A percentile compares a stretch with the other conserved stretches of the same genome.
phyloP scores from a whole-genome alignment of 768 basidiomycete genomes.

The Dioszegia aurantiaca region DNA sequence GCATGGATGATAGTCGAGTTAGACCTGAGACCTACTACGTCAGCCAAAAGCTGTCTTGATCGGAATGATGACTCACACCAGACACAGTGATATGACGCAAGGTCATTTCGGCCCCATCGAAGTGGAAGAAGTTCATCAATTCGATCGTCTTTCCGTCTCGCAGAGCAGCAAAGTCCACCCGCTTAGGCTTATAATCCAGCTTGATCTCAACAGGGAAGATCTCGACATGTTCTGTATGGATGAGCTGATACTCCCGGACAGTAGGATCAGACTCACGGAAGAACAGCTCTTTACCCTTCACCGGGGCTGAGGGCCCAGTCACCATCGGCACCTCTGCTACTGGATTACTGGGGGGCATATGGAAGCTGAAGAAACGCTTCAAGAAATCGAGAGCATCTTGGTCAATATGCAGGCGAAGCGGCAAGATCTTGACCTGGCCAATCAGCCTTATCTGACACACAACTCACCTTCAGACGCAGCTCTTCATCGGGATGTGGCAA shows the following conservation, averaged over 20 bases:
- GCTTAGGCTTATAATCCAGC: constrained; percentile 95
- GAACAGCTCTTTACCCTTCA: constrained; percentile 56
- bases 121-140: constrained; percentile 99
- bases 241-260: not conserved
- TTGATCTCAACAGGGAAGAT: constrained; percentile 93
- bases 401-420: constrained; percentile 88
- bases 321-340: constrained; percentile 50
- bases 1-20: constrained; percentile 77
- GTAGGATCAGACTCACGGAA: constrained; percentile 61
- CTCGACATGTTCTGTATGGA: constrained; percentile 68
- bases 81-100: constrained; percentile 84
- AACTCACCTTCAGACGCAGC: constrained; percentile 69
- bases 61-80: constrained; percentile 63
- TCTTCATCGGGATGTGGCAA: constrained; percentile 67
- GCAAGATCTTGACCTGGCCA: constrained; percentile 77
- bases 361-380: constrained; percentile 91
- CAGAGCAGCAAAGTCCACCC: constrained; percentile 89
- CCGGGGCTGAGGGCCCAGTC: constrained; percentile 35
- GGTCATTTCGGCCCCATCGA: constrained; percentile 98
- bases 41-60: not conserved
- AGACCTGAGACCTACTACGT: constrained; percentile 78
- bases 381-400: constrained; percentile 98
- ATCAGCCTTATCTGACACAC: not conserved
- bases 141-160: constrained; percentile 89
- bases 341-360: constrained; percentile 49